phyloP scores from a whole-genome alignment of 163 green algal species.

The Coccomyxa subellipsoidea region DNA sequence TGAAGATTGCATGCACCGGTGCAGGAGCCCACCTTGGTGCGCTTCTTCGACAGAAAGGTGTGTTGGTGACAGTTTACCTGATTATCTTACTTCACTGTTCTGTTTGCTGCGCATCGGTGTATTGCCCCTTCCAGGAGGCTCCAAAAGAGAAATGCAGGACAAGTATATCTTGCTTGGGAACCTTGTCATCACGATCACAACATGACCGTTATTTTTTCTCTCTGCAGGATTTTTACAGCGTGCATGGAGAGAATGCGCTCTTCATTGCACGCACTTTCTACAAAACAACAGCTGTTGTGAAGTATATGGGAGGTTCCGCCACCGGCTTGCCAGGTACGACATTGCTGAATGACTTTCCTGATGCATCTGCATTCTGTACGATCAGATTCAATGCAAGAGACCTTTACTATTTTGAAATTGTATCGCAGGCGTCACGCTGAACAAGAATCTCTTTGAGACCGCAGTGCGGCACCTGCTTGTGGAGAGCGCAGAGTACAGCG shows the following conservation, averaged over 20 bases:
- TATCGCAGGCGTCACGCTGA: constrained; percentile 70
- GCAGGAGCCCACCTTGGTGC: constrained; percentile 56
- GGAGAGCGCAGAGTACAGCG: constrained; percentile 59
- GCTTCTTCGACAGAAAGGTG: constrained; percentile 83
- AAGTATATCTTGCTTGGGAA: too few relatives aligned
- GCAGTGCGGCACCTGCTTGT: constrained; percentile 79
- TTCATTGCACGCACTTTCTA: constrained; percentile 82
- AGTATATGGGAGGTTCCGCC: constrained; percentile 35
- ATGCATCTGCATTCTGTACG: too few relatives aligned
- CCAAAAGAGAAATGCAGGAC: too few relatives aligned
- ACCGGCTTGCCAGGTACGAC: constrained; percentile 21
- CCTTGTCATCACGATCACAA: background rate
- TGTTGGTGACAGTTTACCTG: too few relatives aligned
- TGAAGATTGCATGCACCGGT: too few relatives aligned
- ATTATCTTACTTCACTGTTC: too few relatives aligned
- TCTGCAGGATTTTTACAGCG: constrained; percentile 72
- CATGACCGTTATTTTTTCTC: background rate
- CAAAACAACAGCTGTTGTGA: constrained; percentile 73
- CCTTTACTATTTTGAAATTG: background rate
- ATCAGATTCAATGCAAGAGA: background rate
- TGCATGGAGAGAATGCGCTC: constrained; percentile 74
- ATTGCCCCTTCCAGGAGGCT: too few relatives aligned
- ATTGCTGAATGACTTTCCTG: background rate
- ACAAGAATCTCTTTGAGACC: constrained; percentile 71
- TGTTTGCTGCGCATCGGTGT: too few relatives aligned